Base-by-base conservation (phyloP, 306 rosid species). In the Oxytropis ochrocephala region DNA sequence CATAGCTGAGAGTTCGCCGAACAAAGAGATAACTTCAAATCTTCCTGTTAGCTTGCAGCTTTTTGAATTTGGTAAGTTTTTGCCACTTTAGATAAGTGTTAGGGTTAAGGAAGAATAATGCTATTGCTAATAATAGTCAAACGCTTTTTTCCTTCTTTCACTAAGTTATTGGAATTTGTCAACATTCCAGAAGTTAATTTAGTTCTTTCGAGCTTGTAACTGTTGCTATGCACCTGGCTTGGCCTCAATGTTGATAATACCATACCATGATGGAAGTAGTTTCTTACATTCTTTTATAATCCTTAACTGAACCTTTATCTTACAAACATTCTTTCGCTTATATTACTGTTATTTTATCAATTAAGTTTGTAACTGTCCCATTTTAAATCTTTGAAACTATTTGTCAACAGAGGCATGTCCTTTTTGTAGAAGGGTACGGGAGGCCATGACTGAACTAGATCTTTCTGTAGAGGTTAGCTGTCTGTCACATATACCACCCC, bases 391-490 rank as follows among this genome's bases (percentile, higher is more conserved):
- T 75, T 53, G 48, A 58, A 74, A 57, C 68, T 69, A 77, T 76
- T 73, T 89, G 78, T 84, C 77, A 63, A 82, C 95, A 92, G 96
- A 92, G 82, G 98, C 98, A 55, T 92, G 98, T 81, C 98, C 98
- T 63, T 92, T 89, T 83, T 92, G 98, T 84, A 80, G 98, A 86
- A 87, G 96, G 82, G 98, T 89, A 72, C 87, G 98, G 27, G 98
- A 92, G 77, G 92, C 98, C 72, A 44, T 89, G 87, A 89, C 98
- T 27, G 98, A 92, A 77, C 88, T 92, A 58, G 98, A 92, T 77
- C 89, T 92, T 82, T 83, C 86, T 62, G 91, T 75, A 14, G 92
- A 92, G 92, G 98, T 92, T 79, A 74, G 88, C 61, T 72, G 70
- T 73, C 38, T 72, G 55, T 75, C 54, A 12, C 64, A 56, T 11